A percentile compares a stretch with the other conserved stretches of the same genome.
Evolutionary conservation across 2,329 filamentous ascomycete genomes (phyloP).

Genomic region (Didymellaceae sp.): DNA sequence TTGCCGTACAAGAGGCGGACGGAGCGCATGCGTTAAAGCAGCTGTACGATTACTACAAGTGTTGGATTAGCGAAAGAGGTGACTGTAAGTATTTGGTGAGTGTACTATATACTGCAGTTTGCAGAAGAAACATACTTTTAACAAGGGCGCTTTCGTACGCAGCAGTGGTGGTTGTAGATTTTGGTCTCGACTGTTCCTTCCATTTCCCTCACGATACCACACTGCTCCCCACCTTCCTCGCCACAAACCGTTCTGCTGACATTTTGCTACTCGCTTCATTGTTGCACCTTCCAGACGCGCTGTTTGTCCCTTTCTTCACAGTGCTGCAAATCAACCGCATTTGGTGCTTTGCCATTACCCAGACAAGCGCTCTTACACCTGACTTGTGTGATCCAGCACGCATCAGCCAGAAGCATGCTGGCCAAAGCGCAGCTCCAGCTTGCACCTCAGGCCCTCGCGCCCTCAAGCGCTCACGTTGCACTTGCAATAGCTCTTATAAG

Average conservation of each 20-base stretch:
- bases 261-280: background rate
- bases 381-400: too few species aligned
- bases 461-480: constrained; percentile 38
- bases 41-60: background rate
- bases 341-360: too few species aligned
- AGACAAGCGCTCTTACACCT: too few species aligned
- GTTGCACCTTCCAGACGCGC: background rate
- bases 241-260: too few species aligned
- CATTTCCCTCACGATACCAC: constrained; percentile 1
- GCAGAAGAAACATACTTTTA: constrained; percentile 14
- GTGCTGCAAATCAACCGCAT: background rate
- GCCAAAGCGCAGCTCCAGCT: constrained; percentile 8
- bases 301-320: too few species aligned
- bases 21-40: constrained; percentile 52
- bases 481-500: constrained; percentile 48
- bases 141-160: background rate
- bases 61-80: constrained; percentile 9
- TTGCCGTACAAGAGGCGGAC: constrained; percentile 68
- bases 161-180: background rate
- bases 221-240: constrained; percentile 5
- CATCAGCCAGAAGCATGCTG: too few species aligned
- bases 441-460: constrained; percentile 11
- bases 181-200: constrained; percentile 8
- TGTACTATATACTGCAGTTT: constrained; percentile 28
- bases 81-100: constrained; percentile 24